Evolutionary conservation across 805 yeast genomes (phyloP), one percentile per base, ranked within the genome.

Genomic region (Kazachstania martiniae): DNA sequence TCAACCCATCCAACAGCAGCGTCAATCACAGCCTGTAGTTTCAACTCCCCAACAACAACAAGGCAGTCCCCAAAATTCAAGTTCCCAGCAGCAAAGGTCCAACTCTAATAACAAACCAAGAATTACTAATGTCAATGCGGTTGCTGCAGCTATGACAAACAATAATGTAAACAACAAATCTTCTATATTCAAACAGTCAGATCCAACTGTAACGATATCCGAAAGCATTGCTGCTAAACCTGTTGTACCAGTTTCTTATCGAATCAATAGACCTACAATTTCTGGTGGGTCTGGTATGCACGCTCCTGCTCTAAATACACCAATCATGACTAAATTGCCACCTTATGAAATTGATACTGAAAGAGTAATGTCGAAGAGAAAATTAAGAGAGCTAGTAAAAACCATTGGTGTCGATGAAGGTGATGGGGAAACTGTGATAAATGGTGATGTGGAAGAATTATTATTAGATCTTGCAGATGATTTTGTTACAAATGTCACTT

Each of bases 401-500:
- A 74, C 83, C 2, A 82, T 77, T 12, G 91, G 87, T 5, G 72
- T 77, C 2, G 89, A 81, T 53, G 91, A 79, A 54, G 95, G 94
- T 26, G 96, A 89, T 51, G 81, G 89, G 12, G 94, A 86, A 47
- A 77, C 94, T 5, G 69, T 70, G 4, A 81, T 91, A 36, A 98
- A 89, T 56, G 97, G 96, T 18, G 96, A 91, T 57, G 94, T 85
- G 12, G 95, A 87, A 56, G 97, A 89, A 45, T 61, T 91, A 25
- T 61, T 91, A 22, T 64, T 91, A 27, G 98, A 91, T 56, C 62
- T 91, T 29, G 96, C 98, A 0, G 99, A 91, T 57, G 97, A 91
- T 51, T 91, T 91, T 51, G 91, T 91, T 12, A 72, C 81, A 6
- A 77, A 83, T 29, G 95, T 93, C 2, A 86, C 96, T 0, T 67